These are phyloP conservation scores for Solanum hybrid DNA, from an alignment of 305 asterid species.

Conservation along the genomic window DNA sequence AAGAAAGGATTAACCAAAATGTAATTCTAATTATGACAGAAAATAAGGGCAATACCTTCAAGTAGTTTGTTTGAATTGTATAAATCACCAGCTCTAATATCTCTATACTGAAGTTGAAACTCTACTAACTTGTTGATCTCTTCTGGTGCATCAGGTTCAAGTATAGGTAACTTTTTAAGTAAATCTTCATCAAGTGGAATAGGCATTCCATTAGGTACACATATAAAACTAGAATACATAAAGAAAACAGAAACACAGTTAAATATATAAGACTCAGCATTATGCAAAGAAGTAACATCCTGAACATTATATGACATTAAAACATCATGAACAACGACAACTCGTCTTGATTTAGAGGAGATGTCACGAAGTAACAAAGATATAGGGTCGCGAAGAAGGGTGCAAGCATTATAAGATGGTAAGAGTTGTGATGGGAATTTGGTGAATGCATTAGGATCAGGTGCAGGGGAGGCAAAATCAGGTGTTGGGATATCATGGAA, in stretches of 20 bases:
- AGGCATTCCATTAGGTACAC: constrained; percentile 12
- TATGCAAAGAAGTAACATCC: constrained; percentile 11
- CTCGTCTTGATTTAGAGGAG: constrained; percentile 1
- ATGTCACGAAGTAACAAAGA: background rate
- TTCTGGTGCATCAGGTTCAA: background rate
- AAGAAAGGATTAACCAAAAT: too few relatives aligned
- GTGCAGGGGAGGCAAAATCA: constrained; percentile 15
- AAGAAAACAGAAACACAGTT: constrained; percentile 12
- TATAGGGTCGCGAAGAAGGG: background rate
- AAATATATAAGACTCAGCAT: constrained; percentile 19
- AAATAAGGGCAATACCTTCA: constrained; percentile 8
- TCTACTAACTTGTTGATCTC: background rate
- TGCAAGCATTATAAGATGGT: too few relatives aligned
- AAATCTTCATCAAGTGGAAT: constrained; percentile 5
- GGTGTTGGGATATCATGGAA: constrained; percentile 23
- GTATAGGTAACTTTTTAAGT: background rate
- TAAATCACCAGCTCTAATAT: constrained; percentile 8
- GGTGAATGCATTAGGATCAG: background rate
- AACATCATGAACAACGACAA: constrained; percentile 16
- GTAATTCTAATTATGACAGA: too few relatives aligned
- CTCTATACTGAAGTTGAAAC: background rate
- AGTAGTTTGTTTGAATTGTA: constrained; percentile 14
- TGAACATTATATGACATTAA: constrained; percentile 15
- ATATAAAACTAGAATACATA: background rate
- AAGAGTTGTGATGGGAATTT: constrained; percentile 18